Evolutionary conservation across 176 grass and related monocot species (phyloP).

Genomic region (Chloris gayana): DNA sequence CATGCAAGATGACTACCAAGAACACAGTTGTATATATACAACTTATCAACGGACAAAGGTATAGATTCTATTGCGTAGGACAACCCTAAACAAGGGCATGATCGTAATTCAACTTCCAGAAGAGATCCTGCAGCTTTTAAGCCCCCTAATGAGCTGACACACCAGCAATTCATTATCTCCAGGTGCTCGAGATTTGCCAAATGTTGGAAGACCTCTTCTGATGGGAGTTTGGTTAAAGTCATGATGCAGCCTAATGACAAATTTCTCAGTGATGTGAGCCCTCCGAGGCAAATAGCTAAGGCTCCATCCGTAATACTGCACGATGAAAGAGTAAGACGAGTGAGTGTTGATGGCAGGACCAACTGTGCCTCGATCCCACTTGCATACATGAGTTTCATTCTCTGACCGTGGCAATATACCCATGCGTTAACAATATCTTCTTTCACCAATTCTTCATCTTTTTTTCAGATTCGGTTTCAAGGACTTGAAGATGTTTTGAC

Average conservation of each 20-base stretch:
- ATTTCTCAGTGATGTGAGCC: background rate
- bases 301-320: conserved; percentile 17
- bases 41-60: background rate
- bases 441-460: background rate
- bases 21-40: accelerated
- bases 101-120: accelerated
- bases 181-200: background rate
- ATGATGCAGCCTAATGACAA: background rate
- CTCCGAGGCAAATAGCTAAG: background rate
- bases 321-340: accelerated
- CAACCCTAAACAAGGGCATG: conserved; percentile 13
- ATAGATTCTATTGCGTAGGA: background rate
- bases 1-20: background rate
- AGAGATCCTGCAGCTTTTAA: conserved; percentile 7
- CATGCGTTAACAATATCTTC: conserved; percentile 6
- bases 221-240: conserved; percentile 18
- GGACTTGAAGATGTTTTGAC: background rate
- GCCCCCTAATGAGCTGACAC: conserved; percentile 15
- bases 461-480: background rate
- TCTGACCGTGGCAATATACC: background rate
- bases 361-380: accelerated
- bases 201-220: background rate
- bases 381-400: background rate
- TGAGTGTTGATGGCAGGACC: background rate
- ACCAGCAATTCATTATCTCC: background rate